phyloP scores from a whole-genome alignment of 2,329 filamentous ascomycete genomes.

The Pseudonectria buxi region DNA sequence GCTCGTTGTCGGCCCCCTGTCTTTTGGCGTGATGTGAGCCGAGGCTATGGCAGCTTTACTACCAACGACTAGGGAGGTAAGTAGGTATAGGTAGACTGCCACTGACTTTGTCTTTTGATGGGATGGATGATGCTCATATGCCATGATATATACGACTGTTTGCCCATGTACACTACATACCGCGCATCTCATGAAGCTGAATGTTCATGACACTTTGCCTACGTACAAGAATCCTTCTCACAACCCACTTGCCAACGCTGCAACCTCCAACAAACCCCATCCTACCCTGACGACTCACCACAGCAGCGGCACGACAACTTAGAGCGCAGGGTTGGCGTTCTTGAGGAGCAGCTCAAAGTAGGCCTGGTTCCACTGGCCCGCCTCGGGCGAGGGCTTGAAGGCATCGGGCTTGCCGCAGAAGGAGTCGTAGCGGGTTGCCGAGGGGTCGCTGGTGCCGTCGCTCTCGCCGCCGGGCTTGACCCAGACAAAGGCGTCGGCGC shows the following conservation, averaged over 20 bases:
- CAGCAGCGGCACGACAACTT: background rate
- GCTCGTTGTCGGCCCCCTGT: background rate
- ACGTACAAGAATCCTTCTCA: background rate
- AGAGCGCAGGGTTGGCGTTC: conserved; percentile 49
- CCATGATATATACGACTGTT: too few relatives aligned
- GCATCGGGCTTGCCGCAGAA: conserved; percentile 46
- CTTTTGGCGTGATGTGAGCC: too few relatives aligned
- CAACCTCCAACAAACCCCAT: background rate
- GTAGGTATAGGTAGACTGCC: background rate
- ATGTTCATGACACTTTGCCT: background rate
- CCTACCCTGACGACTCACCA: background rate
- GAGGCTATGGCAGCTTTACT: too few relatives aligned
- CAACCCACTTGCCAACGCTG: too few relatives aligned
- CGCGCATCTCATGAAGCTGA: background rate
- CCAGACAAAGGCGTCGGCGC: conserved; percentile 64
- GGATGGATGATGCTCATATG: background rate
- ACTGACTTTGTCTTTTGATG: background rate
- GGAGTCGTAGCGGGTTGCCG: conserved; percentile 32
- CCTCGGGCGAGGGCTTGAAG: conserved; percentile 60
- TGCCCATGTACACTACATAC: background rate
- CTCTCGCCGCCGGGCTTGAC: conserved; percentile 61
- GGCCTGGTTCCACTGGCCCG: conserved; percentile 60
- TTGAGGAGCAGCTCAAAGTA: conserved; percentile 52
- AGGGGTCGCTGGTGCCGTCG: conserved; percentile 42
- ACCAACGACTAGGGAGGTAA: too few relatives aligned